These are phyloP conservation scores for Venturia carpophila DNA, from an alignment of 2,329 filamentous ascomycete species.

Conservation along the genomic window DNA sequence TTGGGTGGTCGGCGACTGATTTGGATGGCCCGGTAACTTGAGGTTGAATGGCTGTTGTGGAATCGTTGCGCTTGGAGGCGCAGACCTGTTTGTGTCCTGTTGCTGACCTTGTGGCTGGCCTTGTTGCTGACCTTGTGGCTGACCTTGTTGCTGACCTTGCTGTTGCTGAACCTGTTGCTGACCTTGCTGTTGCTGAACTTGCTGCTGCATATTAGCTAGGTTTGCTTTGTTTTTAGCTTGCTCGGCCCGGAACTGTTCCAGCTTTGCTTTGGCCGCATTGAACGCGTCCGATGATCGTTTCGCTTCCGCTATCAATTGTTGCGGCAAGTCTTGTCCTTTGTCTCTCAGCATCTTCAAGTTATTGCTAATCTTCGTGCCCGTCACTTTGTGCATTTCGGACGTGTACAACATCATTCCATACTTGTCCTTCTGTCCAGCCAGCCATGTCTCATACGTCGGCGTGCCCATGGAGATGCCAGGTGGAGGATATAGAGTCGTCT, in stretches of 20 bases:
- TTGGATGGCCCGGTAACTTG: constrained; percentile 23
- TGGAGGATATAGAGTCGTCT: constrained; percentile 30
- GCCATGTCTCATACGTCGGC: constrained; percentile 30
- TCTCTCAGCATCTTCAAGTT: constrained; percentile 29
- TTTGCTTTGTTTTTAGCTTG: constrained; percentile 18
- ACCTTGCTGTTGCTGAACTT: constrained; percentile 17
- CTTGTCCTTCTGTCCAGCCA: constrained; percentile 30
- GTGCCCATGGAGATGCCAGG: constrained; percentile 26
- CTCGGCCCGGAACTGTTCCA: constrained; percentile 4
- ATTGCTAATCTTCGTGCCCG: constrained; percentile 25
- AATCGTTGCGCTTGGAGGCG: constrained; percentile 19
- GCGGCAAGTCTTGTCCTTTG: constrained; percentile 29
- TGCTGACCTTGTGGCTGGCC: constrained; percentile 20
- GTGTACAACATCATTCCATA: constrained; percentile 29
- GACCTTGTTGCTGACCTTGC: too few species aligned
- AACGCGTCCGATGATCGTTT: constrained; percentile 27
- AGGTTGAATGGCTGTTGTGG: constrained; percentile 22
- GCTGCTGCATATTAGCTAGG: constrained; percentile 17
- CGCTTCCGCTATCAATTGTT: constrained; percentile 28
- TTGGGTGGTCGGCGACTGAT: constrained; percentile 21
- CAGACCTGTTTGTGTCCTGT: constrained; percentile 18
- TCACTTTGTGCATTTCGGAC: constrained; percentile 26
- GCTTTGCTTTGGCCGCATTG: constrained; percentile 29
- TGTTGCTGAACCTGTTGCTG: constrained; percentile 20
- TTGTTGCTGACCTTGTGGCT: too few species aligned